phyloP scores from a whole-genome alignment of 306 rosid genomes.

The Echinosophora koreensis region DNA sequence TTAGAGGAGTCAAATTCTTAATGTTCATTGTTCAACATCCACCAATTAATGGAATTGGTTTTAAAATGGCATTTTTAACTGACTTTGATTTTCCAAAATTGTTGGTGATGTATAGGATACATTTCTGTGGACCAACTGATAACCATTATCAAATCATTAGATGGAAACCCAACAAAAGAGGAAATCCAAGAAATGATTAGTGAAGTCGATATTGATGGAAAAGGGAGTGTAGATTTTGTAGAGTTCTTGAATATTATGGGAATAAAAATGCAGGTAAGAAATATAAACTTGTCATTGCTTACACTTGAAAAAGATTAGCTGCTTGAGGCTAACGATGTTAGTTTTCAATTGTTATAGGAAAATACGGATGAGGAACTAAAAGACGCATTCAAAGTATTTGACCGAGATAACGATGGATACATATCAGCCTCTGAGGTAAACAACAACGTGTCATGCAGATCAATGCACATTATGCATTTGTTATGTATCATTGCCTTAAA shows the following conservation, averaged over 20 bases:
- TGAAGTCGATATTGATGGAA: slow-evolving; percentile 74
- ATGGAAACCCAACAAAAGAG: slow-evolving; percentile 77
- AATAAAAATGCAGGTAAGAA: slow-evolving; percentile 77
- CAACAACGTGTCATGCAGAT: not conserved
- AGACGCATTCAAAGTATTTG: slow-evolving; percentile 88
- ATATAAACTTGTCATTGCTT: not conserved
- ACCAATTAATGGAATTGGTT: not conserved
- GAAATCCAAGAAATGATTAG: slow-evolving; percentile 77
- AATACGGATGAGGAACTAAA: slow-evolving; percentile 67
- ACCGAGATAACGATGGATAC: slow-evolving; percentile 83
- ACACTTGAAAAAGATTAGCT: not conserved
- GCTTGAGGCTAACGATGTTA: slow-evolving; percentile 2
- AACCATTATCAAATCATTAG: slow-evolving; percentile 74
- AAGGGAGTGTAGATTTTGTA: slow-evolving; percentile 75
- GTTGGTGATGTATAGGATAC: slow-evolving; percentile 63
- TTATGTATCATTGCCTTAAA: not conserved
- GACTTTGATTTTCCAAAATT: not conserved
- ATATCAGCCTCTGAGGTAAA: slow-evolving; percentile 80
- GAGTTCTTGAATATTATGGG: slow-evolving; percentile 81
- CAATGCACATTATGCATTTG: not conserved
- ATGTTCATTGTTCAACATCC: not conserved
- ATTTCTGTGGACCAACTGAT: slow-evolving; percentile 81
- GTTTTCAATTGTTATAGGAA: slow-evolving; percentile 46
- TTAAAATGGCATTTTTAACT: not conserved
- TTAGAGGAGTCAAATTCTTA: not conserved